phyloP scores from a whole-genome alignment of 192 early-diverging fungal genomes.

The Gonapodya sp. region DNA sequence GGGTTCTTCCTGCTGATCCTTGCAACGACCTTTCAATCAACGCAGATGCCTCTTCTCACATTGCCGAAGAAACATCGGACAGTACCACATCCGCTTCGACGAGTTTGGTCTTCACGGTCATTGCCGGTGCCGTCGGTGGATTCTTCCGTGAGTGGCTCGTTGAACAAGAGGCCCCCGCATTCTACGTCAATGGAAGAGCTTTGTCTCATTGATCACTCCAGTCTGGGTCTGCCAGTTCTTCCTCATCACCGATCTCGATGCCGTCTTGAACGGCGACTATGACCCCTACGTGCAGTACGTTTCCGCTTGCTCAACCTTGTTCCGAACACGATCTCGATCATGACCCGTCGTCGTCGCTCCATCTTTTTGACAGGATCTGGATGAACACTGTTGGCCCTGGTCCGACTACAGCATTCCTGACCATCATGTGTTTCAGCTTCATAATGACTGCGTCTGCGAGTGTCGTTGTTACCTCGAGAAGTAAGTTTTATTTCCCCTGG shows the following conservation, averaged over 20 bases:
- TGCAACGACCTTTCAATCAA: too few species aligned
- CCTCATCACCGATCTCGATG: not conserved
- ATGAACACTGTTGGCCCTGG: not conserved
- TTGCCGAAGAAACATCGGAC: not conserved
- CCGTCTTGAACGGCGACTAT: not conserved
- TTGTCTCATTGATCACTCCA: too few species aligned
- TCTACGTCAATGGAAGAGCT: too few species aligned
- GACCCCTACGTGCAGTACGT: not conserved
- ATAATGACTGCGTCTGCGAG: not conserved
- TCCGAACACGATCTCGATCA: too few species aligned
- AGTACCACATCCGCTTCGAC: not conserved
- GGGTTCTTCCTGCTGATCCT: too few species aligned
- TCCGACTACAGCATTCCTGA: not conserved
- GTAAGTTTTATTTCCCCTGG: too few species aligned
- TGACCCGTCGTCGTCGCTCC: too few species aligned
- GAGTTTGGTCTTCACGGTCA: not conserved
- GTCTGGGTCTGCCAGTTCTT: constrained; percentile 1
- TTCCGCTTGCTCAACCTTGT: too few species aligned
- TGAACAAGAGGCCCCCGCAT: too few species aligned
- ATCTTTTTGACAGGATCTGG: too few species aligned
- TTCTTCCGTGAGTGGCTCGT: too few species aligned
- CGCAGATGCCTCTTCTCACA: not conserved
- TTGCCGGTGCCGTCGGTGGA: not conserved
- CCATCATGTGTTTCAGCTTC: not conserved
- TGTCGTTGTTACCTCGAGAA: not conserved